Conservation (phyloP, 148 eudicot genomes). For the Polygonum maritimum region DNA sequence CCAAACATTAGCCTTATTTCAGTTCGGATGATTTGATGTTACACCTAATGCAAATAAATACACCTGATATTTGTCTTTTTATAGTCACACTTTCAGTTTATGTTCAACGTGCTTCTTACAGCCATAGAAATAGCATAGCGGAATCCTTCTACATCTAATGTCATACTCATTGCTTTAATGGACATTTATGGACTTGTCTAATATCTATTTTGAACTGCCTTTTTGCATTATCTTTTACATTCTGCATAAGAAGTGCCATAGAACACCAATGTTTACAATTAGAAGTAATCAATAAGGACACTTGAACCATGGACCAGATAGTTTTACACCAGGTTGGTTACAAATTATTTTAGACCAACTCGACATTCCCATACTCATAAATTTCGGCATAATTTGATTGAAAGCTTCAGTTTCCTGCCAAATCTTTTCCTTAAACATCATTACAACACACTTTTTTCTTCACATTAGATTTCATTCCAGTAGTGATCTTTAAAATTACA, state of each 20-base stretch:
- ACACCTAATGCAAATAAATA: not conserved
- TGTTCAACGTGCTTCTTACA: not conserved
- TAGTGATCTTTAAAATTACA: not conserved
- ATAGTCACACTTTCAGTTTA: not conserved
- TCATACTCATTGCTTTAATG: not conserved
- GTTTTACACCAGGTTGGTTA: not conserved
- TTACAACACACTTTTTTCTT: not conserved
- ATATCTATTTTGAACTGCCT: not conserved
- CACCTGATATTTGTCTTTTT: not conserved
- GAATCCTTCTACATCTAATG: not conserved
- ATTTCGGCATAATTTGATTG: not conserved
- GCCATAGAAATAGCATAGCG: not conserved
- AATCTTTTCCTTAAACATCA: not conserved
- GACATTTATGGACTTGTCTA: constrained; percentile 1
- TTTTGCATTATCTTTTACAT: constrained; percentile 1
- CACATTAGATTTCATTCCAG: not conserved
- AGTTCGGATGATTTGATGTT: not conserved
- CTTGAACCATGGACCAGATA: not conserved
- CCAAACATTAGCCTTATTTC: not conserved
- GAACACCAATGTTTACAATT: not conserved
- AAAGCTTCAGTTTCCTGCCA: not conserved
- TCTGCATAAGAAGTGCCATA: not conserved
- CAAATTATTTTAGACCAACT: not conserved
- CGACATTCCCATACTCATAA: not conserved
- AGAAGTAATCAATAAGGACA: not conserved